phyloP scores from a whole-genome alignment of 371 early-diverging fungal genomes.

The Apophysomyces variabilis region DNA sequence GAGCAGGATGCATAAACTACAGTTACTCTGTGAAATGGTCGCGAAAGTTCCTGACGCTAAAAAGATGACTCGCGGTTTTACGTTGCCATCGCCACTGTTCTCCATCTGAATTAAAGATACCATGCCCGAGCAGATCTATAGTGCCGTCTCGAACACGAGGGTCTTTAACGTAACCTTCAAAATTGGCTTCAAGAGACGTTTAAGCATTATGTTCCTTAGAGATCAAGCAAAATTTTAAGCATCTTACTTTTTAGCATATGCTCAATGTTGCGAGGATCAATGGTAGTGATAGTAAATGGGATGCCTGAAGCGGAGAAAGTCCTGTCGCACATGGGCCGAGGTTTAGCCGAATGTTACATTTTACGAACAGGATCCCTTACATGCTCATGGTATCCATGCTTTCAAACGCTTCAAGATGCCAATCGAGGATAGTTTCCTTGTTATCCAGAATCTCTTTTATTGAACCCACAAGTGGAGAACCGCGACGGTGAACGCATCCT shows the following conservation, averaged over 20 bases:
- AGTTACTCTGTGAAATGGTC: slow-evolving; percentile 42
- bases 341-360: background rate
- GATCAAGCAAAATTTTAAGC: background rate
- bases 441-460: slow-evolving; percentile 17
- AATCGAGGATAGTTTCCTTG: slow-evolving; percentile 24
- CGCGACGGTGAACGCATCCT: slow-evolving; percentile 17
- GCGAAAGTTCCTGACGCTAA: slow-evolving; percentile 55
- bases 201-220: background rate
- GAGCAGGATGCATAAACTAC: background rate
- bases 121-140: slow-evolving; percentile 67
- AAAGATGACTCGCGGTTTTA: slow-evolving; percentile 49
- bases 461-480: slow-evolving; percentile 33
- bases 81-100: slow-evolving; percentile 41
- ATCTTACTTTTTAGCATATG: slow-evolving; percentile 37
- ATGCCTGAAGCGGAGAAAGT: slow-evolving; percentile 32
- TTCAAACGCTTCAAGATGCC: slow-evolving; percentile 21
- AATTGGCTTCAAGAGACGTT: slow-evolving; percentile 28
- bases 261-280: slow-evolving; percentile 33
- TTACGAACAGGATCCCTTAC: slow-evolving; percentile 19
- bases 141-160: slow-evolving; percentile 33
- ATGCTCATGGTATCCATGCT: slow-evolving; percentile 23
- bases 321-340: slow-evolving; percentile 12
- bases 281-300: slow-evolving; percentile 27
- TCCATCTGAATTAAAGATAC: slow-evolving; percentile 77
- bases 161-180: slow-evolving; percentile 66